Evolutionary conservation across 139 green algal species (phyloP).

Genomic region (Chlorella sorokiniana): DNA sequence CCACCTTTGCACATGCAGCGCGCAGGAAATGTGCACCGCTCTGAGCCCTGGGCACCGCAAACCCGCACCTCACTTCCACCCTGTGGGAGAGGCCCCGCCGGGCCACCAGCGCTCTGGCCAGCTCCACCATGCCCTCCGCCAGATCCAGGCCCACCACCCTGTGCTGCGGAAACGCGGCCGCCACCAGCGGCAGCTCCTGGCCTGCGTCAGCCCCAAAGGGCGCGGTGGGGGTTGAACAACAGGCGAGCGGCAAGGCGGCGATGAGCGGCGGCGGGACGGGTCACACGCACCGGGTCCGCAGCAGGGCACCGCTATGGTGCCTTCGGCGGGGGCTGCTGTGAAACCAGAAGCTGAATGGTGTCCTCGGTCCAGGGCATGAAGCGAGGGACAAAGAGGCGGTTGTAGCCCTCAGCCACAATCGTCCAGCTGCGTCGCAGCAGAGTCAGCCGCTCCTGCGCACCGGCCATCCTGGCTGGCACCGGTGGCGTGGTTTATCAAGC

Average conservation of each 20-base stretch:
- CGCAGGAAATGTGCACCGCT: too few relatives aligned
- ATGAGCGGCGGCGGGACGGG: background rate
- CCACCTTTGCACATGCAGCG: too few relatives aligned
- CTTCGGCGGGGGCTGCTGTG: background rate
- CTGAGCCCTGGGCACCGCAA: too few relatives aligned
- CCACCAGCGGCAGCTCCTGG: constrained; percentile 42
- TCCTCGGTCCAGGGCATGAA: constrained; percentile 35
- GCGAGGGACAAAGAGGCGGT: background rate
- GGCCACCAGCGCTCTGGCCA: constrained; percentile 15
- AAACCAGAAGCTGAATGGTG: constrained; percentile 1
- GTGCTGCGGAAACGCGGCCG: constrained; percentile 15
- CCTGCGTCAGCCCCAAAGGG: constrained; percentile 1
- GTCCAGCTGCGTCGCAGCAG: constrained; percentile 18
- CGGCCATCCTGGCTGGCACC: background rate
- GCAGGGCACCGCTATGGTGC: constrained; percentile 23
- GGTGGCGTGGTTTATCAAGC: background rate
- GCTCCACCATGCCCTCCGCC: constrained; percentile 41
- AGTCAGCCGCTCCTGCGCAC: background rate
- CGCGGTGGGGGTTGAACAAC: background rate
- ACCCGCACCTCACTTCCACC: background rate
- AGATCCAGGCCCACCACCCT: constrained; percentile 40
- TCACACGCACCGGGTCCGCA: constrained; percentile 34
- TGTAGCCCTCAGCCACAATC: constrained; percentile 3
- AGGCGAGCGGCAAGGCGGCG: background rate
- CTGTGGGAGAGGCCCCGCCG: background rate